These are phyloP conservation scores for Aspergillus ibericus DNA, from an alignment of 2,329 filamentous ascomycete genomes.

Conservation along the genomic window DNA sequence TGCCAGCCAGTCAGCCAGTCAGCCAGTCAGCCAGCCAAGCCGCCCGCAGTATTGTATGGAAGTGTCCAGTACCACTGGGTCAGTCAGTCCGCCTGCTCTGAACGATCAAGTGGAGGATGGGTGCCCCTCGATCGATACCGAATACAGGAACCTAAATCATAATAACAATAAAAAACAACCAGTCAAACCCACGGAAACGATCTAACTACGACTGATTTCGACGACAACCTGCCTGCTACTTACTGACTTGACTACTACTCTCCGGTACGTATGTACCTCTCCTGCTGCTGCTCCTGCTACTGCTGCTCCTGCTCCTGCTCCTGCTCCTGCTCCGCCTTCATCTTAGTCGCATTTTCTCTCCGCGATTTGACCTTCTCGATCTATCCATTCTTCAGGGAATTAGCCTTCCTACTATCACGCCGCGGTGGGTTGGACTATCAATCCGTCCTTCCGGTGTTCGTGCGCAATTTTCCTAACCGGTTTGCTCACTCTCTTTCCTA, in stretches of 20 bases:
- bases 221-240: too few species aligned
- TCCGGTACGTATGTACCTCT: too few species aligned
- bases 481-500: constrained; percentile 10
- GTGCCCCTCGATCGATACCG: too few species aligned
- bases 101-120: too few species aligned
- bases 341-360: not conserved
- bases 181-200: too few species aligned
- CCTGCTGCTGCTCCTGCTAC: not conserved
- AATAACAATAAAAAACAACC: too few species aligned
- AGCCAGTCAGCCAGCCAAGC: not conserved
- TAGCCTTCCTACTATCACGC: constrained; percentile 1
- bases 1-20: not conserved
- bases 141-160: too few species aligned
- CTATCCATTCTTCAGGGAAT: constrained; percentile 3
- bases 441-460: constrained; percentile 1
- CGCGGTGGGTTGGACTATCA: constrained; percentile 2
- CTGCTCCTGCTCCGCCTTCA: not conserved
- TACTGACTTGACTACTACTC: too few species aligned
- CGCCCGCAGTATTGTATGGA: not conserved
- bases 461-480: constrained; percentile 7
- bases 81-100: too few species aligned
- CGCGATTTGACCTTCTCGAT: not conserved
- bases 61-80: not conserved
- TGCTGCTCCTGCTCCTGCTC: not conserved
- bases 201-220: too few species aligned